Percentiles rank a stretch among this genome's conserved stretches.
phyloP scores from a whole-genome alignment of 306 rosid genomes.

The Vigna trinervia region DNA sequence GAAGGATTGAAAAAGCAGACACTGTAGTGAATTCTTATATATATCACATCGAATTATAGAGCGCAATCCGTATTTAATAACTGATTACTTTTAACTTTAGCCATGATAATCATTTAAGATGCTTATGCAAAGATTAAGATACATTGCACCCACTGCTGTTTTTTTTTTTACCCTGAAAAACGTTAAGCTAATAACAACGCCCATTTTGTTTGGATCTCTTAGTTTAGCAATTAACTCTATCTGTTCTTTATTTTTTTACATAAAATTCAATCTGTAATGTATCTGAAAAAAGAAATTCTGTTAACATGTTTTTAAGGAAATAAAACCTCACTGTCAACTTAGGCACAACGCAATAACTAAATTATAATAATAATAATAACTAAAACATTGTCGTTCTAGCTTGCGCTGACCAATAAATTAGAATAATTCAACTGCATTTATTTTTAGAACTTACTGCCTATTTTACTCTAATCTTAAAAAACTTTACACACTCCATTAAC shows the following conservation, averaged over 20 bases:
- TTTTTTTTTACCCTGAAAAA: background rate
- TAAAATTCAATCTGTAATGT: background rate
- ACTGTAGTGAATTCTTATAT: constrained; percentile 5
- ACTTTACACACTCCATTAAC: too few species aligned
- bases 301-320: background rate
- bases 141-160: background rate
- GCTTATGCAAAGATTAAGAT: constrained; percentile 1
- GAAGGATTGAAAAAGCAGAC: constrained; percentile 42
- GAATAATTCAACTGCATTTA: background rate
- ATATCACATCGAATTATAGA: background rate
- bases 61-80: constrained; percentile 4
- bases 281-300: background rate
- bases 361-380: too few species aligned
- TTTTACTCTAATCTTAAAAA: too few species aligned
- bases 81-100: background rate
- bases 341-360: background rate
- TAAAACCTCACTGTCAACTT: background rate
- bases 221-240: background rate
- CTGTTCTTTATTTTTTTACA: background rate
- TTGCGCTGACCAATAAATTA: background rate
- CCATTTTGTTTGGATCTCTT: background rate
- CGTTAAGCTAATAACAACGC: background rate
- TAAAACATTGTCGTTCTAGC: background rate
- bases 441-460: background rate
- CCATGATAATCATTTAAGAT: constrained; percentile 17